phyloP scores from a whole-genome alignment of 1,284 basidiomycete genomes.

The Microbotryum violaceum region DNA sequence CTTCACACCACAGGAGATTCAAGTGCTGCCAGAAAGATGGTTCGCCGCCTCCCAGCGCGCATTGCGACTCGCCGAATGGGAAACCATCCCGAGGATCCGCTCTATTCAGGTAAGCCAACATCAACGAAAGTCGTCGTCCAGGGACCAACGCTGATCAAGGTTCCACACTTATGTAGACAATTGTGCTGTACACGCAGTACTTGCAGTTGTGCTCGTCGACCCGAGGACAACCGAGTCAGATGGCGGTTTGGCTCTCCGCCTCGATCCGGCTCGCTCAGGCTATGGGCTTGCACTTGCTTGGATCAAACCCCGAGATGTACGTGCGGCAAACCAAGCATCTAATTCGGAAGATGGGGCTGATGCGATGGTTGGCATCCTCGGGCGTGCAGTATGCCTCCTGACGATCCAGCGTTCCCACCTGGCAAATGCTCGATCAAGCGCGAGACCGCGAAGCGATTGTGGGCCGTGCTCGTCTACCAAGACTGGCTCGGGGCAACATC shows the following conservation, averaged over 20 bases:
- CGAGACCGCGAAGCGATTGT: conserved; percentile 32
- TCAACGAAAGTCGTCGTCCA: background rate
- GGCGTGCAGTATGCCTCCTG: conserved; percentile 27
- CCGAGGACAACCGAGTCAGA: conserved; percentile 29
- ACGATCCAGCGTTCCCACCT: conserved; percentile 34
- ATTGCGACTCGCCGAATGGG: conserved; percentile 25
- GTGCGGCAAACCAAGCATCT: background rate
- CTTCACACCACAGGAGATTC: conserved; percentile 19
- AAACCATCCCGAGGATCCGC: conserved; percentile 22
- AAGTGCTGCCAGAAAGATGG: conserved; percentile 24
- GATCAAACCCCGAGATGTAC: conserved; percentile 26
- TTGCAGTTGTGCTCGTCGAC: conserved; percentile 29
- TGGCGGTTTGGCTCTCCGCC: conserved; percentile 30
- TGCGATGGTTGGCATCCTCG: too few relatives aligned
- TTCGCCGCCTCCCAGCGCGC: conserved; percentile 25
- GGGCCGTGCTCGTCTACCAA: conserved; percentile 32
- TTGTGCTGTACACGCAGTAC: conserved; percentile 33
- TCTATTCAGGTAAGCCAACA: conserved; percentile 22
- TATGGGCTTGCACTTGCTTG: conserved; percentile 30
- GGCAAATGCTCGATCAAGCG: conserved; percentile 33
- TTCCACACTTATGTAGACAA: conserved; percentile 14
- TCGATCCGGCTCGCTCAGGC: conserved; percentile 31
- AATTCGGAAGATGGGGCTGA: background rate
- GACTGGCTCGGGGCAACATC: conserved; percentile 31
- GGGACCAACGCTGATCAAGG: background rate